These are phyloP conservation scores for Candida maris DNA, from an alignment of 805 yeast species.

Conservation along the genomic window DNA sequence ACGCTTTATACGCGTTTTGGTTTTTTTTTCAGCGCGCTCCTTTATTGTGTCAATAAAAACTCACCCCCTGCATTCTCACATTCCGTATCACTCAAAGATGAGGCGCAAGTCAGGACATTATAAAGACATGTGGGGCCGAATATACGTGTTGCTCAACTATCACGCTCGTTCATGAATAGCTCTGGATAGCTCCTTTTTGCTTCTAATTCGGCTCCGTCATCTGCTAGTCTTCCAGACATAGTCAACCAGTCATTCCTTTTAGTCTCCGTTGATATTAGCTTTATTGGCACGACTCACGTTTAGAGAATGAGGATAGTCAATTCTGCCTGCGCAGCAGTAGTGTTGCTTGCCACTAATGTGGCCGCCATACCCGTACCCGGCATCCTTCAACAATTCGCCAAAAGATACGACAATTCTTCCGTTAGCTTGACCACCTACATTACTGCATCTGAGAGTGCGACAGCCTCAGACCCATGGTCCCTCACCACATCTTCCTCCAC, in stretches of 20 bases:
- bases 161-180: too few species aligned
- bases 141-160: too few species aligned
- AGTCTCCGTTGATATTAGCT: constrained; percentile 22
- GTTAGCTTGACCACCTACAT: constrained; percentile 16
- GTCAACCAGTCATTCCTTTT: constrained; percentile 29
- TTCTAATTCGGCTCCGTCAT: too few species aligned
- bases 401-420: constrained; percentile 26
- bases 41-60: neutral
- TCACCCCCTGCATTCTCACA: constrained; percentile 7
- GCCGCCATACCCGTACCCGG: constrained; percentile 20
- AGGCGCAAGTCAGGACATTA: constrained; percentile 1
- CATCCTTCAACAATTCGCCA: constrained; percentile 18
- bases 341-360: constrained; percentile 13
- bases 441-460: constrained; percentile 19
- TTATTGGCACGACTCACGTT: constrained; percentile 9
- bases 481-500: constrained; percentile 2
- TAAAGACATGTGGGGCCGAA: too few species aligned
- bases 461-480: constrained; percentile 8
- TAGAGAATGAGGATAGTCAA: constrained; percentile 16
- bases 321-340: constrained; percentile 10
- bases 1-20: constrained; percentile 1
- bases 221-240: constrained; percentile 7
- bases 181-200: too few species aligned
- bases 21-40: neutral
- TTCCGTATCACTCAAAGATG: constrained; percentile 2